Conservation (phyloP, 78 protist species). For the Parvularia atlantis region DNA sequence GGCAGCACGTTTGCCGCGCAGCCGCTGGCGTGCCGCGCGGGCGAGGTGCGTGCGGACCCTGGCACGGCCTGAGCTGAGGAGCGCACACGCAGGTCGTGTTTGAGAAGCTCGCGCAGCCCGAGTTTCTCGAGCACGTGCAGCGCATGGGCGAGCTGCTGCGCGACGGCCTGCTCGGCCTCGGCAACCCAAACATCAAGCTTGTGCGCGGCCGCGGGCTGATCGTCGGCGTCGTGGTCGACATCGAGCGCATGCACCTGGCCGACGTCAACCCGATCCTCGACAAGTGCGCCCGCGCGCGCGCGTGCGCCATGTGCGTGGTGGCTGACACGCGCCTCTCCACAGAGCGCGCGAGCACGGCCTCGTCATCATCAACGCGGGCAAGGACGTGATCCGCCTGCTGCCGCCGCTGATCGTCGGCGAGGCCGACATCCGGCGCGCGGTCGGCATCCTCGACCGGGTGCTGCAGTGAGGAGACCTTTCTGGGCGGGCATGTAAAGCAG, state of each 20-base stretch:
- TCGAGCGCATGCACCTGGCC: neutral
- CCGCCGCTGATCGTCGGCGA: constrained; percentile 15
- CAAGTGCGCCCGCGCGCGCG: neutral
- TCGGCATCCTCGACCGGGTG: no score
- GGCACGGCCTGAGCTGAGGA: no score
- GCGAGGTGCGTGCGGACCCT: no score
- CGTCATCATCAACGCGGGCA: constrained; percentile 10
- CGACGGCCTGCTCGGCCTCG: constrained; percentile 4
- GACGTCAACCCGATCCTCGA: neutral
- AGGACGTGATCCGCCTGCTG: constrained; percentile 11
- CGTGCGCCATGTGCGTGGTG: neutral
- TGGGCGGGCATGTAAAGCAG: no score
- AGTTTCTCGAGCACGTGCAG: constrained; percentile 27
- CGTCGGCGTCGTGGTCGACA: neutral
- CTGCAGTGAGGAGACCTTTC: no score
- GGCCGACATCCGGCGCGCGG: constrained; percentile 7
- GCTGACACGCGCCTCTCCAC: neutral
- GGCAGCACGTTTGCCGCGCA: constrained; percentile 74
- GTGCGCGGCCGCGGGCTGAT: neutral
- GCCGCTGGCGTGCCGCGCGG: constrained; percentile 53
- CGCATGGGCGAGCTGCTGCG: constrained; percentile 49
- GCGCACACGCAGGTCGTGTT: constrained; percentile 41
- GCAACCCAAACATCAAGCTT: neutral
- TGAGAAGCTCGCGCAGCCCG: constrained; percentile 4
- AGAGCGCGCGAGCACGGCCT: constrained; percentile 2